Evolutionary conservation across 2,329 filamentous ascomycete genomes (phyloP).

Genomic region (Colletotrichum simmondsii): DNA sequence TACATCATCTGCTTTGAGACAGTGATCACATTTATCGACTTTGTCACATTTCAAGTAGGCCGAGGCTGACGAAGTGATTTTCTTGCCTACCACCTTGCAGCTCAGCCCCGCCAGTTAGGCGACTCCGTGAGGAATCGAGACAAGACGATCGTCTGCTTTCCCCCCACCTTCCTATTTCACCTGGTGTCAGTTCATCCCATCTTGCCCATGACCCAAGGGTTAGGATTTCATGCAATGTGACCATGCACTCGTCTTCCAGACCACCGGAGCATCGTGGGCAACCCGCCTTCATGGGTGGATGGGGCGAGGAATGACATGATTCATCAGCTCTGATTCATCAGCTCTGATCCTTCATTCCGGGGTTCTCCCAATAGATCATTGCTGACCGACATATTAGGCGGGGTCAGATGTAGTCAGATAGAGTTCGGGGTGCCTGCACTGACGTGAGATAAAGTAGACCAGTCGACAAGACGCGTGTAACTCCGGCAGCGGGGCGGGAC

Average conservation of each 20-base stretch:
- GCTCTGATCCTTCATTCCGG: not conserved
- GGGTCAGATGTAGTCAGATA: not conserved
- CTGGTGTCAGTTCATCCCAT: not conserved
- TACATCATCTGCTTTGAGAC: not conserved
- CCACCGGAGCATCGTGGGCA: not conserved
- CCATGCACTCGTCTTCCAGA: not conserved
- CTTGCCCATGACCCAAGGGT: too few relatives aligned
- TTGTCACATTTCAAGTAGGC: not conserved
- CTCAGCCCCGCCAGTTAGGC: not conserved
- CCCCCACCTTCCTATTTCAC: not conserved
- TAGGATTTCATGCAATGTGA: not conserved
- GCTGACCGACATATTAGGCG: not conserved
- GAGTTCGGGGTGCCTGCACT: not conserved
- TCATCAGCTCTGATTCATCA: not conserved
- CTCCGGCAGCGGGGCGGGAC: not conserved
- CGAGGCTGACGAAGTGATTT: not conserved
- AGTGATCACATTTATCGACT: not conserved
- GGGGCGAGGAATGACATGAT: not conserved
- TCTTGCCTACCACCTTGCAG: not conserved
- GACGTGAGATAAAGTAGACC: not conserved
- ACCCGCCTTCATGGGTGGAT: not conserved
- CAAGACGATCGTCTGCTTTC: not conserved
- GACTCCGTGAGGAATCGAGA: not conserved
- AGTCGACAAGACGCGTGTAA: not conserved
- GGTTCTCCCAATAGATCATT: not conserved